These are phyloP conservation scores for Anaeromyces robustus DNA, from an alignment of 192 early-diverging fungal species.

Conservation along the genomic window DNA sequence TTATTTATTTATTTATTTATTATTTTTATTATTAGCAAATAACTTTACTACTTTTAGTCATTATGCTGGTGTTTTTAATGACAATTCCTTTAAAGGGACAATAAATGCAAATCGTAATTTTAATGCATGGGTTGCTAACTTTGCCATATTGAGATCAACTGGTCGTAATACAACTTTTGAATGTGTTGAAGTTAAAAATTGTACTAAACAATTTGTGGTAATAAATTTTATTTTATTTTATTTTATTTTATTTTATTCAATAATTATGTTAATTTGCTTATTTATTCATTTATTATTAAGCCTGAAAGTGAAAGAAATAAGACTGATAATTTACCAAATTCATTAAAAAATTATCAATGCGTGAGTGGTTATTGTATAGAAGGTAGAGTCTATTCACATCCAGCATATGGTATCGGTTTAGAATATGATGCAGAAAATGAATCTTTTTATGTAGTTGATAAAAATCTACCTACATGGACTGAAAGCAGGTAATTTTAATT, in stretches of 20 bases:
- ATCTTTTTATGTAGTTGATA: background rate
- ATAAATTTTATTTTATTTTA: background rate
- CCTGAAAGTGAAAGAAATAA: too few relatives aligned
- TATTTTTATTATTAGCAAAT: too few relatives aligned
- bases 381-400: background rate
- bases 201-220: background rate
- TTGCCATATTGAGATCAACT: background rate
- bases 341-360: background rate
- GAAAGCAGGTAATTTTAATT: background rate
- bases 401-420: background rate
- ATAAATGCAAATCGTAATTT: background rate
- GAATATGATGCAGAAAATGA: background rate
- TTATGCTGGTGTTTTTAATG: background rate
- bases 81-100: background rate
- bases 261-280: too few relatives aligned
- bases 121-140: background rate
- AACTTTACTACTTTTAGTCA: background rate
- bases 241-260: too few relatives aligned
- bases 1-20: too few relatives aligned
- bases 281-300: too few relatives aligned
- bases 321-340: background rate
- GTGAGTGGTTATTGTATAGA: background rate
- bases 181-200: background rate
- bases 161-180: background rate
- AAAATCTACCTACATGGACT: background rate